Evolutionary conservation across 164 flowering plant genomes (phyloP).

Genomic region (Tetracentron sinense): DNA sequence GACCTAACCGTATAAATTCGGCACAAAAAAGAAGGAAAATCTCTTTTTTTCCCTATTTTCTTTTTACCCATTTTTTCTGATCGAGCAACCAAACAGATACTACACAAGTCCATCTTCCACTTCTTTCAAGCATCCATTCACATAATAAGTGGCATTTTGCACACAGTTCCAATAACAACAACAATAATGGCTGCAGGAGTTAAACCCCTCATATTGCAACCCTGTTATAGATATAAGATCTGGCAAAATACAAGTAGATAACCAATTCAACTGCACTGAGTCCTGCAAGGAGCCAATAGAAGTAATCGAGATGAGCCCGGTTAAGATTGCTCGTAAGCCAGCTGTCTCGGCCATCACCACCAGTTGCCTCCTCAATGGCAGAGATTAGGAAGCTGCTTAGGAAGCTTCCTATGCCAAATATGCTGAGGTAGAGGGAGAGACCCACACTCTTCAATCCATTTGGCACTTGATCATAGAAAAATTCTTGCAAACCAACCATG

Average conservation of each 20-base stretch:
- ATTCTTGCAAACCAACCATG: slow-evolving; percentile 26
- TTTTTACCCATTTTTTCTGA: too few species aligned
- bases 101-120: too few species aligned
- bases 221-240: slow-evolving; percentile 14
- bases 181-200: too few species aligned
- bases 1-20: too few species aligned
- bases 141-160: too few species aligned
- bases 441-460: slow-evolving; percentile 21
- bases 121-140: too few species aligned
- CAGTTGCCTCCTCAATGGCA: slow-evolving; percentile 12
- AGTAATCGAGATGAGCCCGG: slow-evolving; percentile 24
- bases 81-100: too few species aligned
- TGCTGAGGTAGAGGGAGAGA: slow-evolving; percentile 17
- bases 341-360: slow-evolving; percentile 11
- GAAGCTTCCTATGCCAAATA: slow-evolving; percentile 26
- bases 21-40: too few species aligned
- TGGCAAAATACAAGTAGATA: slow-evolving; percentile 14
- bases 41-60: too few species aligned
- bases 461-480: slow-evolving; percentile 27
- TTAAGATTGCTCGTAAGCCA: slow-evolving; percentile 26
- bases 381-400: slow-evolving; percentile 22
- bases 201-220: neutral
- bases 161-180: too few species aligned
- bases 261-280: slow-evolving; percentile 9
- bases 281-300: slow-evolving; percentile 26